Evolutionary conservation across 106 monocot species (phyloP).

Genomic region (Acorus calamus): DNA sequence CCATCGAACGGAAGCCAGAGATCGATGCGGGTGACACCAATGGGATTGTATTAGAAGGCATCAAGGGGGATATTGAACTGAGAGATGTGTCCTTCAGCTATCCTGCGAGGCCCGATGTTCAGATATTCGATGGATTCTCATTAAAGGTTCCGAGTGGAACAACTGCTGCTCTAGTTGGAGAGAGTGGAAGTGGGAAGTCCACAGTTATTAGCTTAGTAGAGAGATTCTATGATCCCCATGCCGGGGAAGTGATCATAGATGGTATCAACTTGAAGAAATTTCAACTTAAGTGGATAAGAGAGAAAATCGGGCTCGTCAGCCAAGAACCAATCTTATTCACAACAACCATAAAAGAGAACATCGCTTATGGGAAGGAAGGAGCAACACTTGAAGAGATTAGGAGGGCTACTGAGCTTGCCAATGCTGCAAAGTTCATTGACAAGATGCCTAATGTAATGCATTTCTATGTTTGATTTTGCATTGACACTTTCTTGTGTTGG

Average conservation of each 20-base stretch:
- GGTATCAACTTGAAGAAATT: constrained; percentile 53
- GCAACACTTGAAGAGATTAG: constrained; percentile 49
- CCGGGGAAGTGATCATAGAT: constrained; percentile 67
- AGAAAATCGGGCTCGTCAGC: constrained; percentile 75
- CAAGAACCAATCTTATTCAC: constrained; percentile 71
- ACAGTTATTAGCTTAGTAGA: constrained; percentile 63
- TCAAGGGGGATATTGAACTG: constrained; percentile 63
- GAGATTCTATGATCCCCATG: constrained; percentile 72
- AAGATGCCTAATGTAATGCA: constrained; percentile 55
- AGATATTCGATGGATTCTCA: constrained; percentile 60
- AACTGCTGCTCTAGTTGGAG: constrained; percentile 70
- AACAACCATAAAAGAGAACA: constrained; percentile 63
- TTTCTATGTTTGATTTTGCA: background rate
- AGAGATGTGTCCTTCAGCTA: constrained; percentile 70
- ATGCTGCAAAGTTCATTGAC: constrained; percentile 77
- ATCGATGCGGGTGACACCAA: constrained; percentile 39
- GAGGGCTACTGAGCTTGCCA: constrained; percentile 50
- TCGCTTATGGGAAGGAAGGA: constrained; percentile 54
- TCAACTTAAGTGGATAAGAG: constrained; percentile 44
- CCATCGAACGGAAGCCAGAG: constrained; percentile 50
- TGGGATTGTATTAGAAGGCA: constrained; percentile 34
- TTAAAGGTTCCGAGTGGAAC: constrained; percentile 44
- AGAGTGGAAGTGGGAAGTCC: constrained; percentile 83
- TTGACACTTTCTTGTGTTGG: background rate
- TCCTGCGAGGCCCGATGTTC: constrained; percentile 54